These are phyloP conservation scores for Chalciporus chontae DNA, from an alignment of 768 basidiomycete species.

Conservation along the genomic window DNA sequence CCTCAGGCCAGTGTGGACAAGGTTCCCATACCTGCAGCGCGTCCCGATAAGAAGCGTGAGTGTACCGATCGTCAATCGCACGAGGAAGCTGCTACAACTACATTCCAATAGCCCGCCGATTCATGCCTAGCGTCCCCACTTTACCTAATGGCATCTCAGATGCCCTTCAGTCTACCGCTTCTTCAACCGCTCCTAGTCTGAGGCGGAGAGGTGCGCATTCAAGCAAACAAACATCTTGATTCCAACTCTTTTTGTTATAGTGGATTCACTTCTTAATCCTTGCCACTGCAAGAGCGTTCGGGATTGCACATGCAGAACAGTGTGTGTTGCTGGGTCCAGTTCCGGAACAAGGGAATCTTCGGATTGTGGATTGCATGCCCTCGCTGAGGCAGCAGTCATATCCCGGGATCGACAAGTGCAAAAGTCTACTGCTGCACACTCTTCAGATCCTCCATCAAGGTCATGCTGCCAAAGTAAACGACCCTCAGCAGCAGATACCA, in stretches of 20 bases:
- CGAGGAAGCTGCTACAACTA: constrained; percentile 16
- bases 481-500: not conserved
- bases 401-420: constrained; percentile 10
- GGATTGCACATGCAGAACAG: constrained; percentile 48
- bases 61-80: not conserved
- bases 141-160: constrained; percentile 74
- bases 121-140: constrained; percentile 67
- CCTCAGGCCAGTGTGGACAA: constrained; percentile 26
- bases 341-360: not conserved
- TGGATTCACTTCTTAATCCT: constrained; percentile 60
- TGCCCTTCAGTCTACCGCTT: constrained; percentile 32
- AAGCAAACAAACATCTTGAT: not conserved
- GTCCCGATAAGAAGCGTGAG: constrained; percentile 34
- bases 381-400: constrained; percentile 37
- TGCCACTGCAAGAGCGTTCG: constrained; percentile 56
- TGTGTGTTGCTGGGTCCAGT: constrained; percentile 4
- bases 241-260: constrained; percentile 30
- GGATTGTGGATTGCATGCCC: constrained; percentile 29
- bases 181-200: constrained; percentile 36
- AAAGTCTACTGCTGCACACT: constrained; percentile 2
- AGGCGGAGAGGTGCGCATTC: constrained; percentile 45
- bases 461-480: constrained; percentile 18
- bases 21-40: constrained; percentile 31
- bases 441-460: constrained; percentile 10
- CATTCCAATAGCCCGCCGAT: constrained; percentile 52